phyloP scores from a whole-genome alignment of 2,329 filamentous ascomycete genomes.

The Fusarium temperatum region DNA sequence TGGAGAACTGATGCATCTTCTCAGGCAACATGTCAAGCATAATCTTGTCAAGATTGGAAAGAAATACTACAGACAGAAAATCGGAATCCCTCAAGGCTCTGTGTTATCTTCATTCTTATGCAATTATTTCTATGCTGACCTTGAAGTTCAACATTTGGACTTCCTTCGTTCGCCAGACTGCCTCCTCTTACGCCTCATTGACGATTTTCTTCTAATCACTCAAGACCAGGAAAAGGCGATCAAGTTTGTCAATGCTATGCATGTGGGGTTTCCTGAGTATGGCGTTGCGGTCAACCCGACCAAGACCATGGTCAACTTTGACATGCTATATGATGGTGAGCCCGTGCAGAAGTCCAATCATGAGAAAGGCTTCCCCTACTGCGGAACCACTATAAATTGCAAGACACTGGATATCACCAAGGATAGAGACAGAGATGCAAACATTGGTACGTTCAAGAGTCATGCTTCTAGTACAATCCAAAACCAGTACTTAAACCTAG shows the following conservation, averaged over 20 bases:
- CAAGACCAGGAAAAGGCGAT: slow-evolving; percentile 72
- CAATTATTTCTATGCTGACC: slow-evolving; percentile 94
- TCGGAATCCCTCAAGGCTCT: slow-evolving; percentile 93
- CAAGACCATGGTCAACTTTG: slow-evolving; percentile 90
- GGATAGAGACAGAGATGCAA: slow-evolving; percentile 64
- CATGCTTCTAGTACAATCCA: neutral
- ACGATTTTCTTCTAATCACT: slow-evolving; percentile 93
- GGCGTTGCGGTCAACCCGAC: slow-evolving; percentile 79
- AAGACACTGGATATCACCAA: slow-evolving; percentile 78
- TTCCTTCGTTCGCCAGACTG: slow-evolving; percentile 70
- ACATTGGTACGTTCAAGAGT: slow-evolving; percentile 55
- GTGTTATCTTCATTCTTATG: slow-evolving; percentile 87
- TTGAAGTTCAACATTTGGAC: slow-evolving; percentile 74
- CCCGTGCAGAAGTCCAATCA: slow-evolving; percentile 59
- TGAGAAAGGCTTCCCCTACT: slow-evolving; percentile 79
- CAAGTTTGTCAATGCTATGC: slow-evolving; percentile 82
- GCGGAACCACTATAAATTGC: slow-evolving; percentile 81
- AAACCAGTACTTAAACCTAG: neutral
- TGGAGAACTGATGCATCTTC: slow-evolving; percentile 70
- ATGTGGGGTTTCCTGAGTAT: slow-evolving; percentile 78
- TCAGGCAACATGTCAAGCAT: slow-evolving; percentile 80
- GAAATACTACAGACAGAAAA: slow-evolving; percentile 85
- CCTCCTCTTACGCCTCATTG: slow-evolving; percentile 82
- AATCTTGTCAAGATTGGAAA: slow-evolving; percentile 92
- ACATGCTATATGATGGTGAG: slow-evolving; percentile 63